Base-by-base conservation (phyloP, 805 yeast species). In the Yamadazyma nakazawae region DNA sequence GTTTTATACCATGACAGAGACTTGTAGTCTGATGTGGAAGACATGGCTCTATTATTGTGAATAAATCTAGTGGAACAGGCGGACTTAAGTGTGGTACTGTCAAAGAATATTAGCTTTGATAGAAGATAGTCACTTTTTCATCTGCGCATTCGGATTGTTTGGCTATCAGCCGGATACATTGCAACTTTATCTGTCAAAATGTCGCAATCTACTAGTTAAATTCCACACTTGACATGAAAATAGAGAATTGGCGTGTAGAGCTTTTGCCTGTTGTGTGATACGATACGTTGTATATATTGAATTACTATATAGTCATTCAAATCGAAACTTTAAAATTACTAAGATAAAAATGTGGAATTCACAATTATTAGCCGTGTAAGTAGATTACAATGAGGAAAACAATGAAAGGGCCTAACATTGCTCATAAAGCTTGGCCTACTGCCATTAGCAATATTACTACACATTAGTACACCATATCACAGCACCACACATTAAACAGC, bases 1-100 rank as follows among this genome's bases (percentile, higher is more conserved):
- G 31, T 18, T 14, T 21, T 41, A 30, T 31, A 31, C 43, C 43
- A 41, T 24, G 32, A n/a, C 34, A 25, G 41, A 11, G 41, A 26
- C 34, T 38, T 38, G n/a, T 18, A 38, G 8, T 26, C 34, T 14
- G 18, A 13, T 26, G n/a, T 18, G 32, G 32, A 28, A 34, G 37
- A 34, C 37, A 34, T 34, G 16, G 24, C 6, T 21, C 4, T 4
- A 21, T 5, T 21, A 21, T 21, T 21, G 4, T 21, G 24, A 21
- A 5, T 21, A 7, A 21, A 7, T 21, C 24, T 21, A 7, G 24
- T 21, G 4, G 24, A 21, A 21, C 24, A 21, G 24, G 24, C 24
- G 4, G 4, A 21, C 24, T 21, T 4, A 21, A 21, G 24, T 21
- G 24, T 5, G 4, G 7, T 21, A 21, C 24, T 7, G 6, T 21